Base-by-base conservation (phyloP, 2,329 filamentous ascomycete species). In the Diplodia intermedia region DNA sequence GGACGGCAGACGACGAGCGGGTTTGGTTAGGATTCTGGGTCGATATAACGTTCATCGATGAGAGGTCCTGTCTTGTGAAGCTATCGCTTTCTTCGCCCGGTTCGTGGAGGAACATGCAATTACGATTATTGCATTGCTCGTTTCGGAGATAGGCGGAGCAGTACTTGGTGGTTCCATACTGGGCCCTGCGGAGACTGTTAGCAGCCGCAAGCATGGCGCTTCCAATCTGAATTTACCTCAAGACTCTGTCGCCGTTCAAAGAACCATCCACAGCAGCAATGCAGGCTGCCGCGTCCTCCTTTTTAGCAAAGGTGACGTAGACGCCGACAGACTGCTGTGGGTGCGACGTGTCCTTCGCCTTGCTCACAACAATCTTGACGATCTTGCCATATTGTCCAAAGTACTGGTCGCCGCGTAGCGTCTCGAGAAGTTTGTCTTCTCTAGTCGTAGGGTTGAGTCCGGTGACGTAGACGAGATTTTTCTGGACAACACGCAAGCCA, bases 361-460 rank as follows among this genome's bases (percentile, higher is more conserved):
- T 97, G 84, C 94, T 98, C 72, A 99, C 97, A 66, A 97, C 97
- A 68, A 99, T 98, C 80, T 99, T 99, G 77, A 97, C 91, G 73
- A 99, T 99, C 76, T 94, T 95, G 73, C 95, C 95, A 77, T 99
- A 99, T 79, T 99, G 95, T 6, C 95, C 95, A 75, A 99, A 99
- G 78, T 97, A 99, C 75, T 97, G 91, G 60, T 89, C 89, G 70
- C 94, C 94, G 68, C 96, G 90, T 56, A 99, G 83, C 0, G 94
- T 97, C 79, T 94, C 92, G 56, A 98, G 86, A 3, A 99, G 85
- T 73, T 94, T 92, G 77, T 98, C 94, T 80, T 99, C 95, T 71
- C 92, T 90, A 70, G 96, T 92, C 40, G 91, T 94, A 14, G 95
- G 95, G 70, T 92, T 96, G 31, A 99, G 85, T 62, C 95, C 95